Conservation (phyloP, 2,329 filamentous ascomycete genomes). For the Daldinia sp. region DNA sequence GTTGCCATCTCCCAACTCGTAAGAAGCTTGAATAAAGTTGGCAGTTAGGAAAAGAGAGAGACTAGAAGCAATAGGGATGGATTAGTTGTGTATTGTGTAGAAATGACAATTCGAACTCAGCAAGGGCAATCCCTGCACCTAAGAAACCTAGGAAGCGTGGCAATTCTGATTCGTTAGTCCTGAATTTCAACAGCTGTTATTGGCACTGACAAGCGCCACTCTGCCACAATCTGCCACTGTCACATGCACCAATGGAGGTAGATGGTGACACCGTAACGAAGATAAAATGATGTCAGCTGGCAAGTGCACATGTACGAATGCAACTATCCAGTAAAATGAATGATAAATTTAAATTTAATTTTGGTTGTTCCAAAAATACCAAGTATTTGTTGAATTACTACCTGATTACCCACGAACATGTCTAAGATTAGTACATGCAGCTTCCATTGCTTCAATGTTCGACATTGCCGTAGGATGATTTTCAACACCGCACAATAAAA, state of each 20-base stretch:
- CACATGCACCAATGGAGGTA: conserved; percentile 39
- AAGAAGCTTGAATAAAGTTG: neutral
- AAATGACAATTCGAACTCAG: conserved; percentile 29
- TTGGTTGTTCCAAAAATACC: too few species aligned
- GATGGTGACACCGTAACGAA: conserved; percentile 14
- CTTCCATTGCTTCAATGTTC: neutral
- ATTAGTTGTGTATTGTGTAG: conserved; percentile 31
- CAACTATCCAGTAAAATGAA: conserved; percentile 17
- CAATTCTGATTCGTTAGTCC: conserved; percentile 10
- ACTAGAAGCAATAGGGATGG: conserved; percentile 8
- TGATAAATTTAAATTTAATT: neutral
- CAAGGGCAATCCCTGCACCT: conserved; percentile 29
- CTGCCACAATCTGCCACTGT: conserved; percentile 39
- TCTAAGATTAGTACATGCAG: too few species aligned
- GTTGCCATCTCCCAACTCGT: conserved; percentile 29
- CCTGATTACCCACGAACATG: too few species aligned
- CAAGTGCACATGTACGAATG: conserved; percentile 22
- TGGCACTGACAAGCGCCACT: conserved; percentile 24
- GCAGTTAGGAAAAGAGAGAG: neutral
- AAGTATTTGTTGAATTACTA: neutral
- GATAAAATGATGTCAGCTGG: conserved; percentile 35
- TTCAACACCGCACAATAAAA: neutral
- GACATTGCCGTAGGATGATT: neutral
- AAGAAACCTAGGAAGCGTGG: conserved; percentile 5
- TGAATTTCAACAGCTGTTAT: conserved; percentile 33